These are phyloP conservation scores for Rhynchospora pubera DNA, from an alignment of 176 grass and related monocot species.

Conservation along the genomic window DNA sequence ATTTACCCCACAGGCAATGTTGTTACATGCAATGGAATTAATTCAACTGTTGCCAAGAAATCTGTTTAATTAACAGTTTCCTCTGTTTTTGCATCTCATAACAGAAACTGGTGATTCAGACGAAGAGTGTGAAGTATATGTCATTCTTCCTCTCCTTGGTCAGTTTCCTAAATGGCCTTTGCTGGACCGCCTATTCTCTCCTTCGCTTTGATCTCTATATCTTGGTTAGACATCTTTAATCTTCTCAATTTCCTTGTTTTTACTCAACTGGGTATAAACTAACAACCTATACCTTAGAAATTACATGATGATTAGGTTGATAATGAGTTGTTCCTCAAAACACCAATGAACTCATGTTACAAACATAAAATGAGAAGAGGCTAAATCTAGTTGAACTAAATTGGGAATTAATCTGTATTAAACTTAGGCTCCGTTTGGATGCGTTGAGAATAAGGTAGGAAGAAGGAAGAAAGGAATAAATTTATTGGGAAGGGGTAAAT, in stretches of 20 bases:
- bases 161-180: conserved; percentile 48
- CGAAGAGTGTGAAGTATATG: conserved; percentile 75
- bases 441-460: too few relatives aligned
- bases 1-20: not conserved
- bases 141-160: conserved; percentile 37
- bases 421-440: too few relatives aligned
- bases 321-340: too few relatives aligned
- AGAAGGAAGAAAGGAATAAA: too few relatives aligned
- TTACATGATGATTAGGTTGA: not conserved
- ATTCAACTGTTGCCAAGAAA: too few relatives aligned
- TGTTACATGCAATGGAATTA: not conserved
- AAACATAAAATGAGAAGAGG: too few relatives aligned
- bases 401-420: too few relatives aligned
- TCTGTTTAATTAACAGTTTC: not conserved
- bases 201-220: conserved; percentile 62
- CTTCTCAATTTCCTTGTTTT: not conserved
- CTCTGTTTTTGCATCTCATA: not conserved
- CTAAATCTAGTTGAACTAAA: too few relatives aligned
- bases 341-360: too few relatives aligned
- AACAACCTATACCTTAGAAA: not conserved
- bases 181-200: conserved; percentile 70
- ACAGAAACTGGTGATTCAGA: conserved; percentile 47
- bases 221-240: conserved; percentile 22
- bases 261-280: not conserved
- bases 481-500: too few relatives aligned